Evolutionary conservation across 2,329 filamentous ascomycete genomes (phyloP).

Genomic region (Penicillium sp.): DNA sequence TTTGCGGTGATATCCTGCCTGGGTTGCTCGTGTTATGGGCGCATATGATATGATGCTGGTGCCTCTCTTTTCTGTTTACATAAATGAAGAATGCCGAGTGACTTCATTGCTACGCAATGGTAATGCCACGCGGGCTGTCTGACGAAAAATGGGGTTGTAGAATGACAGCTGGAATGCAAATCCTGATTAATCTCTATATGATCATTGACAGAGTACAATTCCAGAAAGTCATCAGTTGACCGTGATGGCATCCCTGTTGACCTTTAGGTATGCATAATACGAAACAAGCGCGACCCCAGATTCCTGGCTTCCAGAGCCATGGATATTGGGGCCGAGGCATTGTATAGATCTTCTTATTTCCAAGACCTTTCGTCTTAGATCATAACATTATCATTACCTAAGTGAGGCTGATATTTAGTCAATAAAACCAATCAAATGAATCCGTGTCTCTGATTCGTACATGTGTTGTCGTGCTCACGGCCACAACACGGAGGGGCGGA

Average conservation of each 20-base stretch:
- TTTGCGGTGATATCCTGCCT: neutral
- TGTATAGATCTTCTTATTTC: neutral
- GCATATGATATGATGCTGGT: neutral
- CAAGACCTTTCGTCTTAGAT: neutral
- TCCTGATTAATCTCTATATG: neutral
- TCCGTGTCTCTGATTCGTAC: neutral
- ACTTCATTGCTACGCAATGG: neutral
- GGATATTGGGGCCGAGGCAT: neutral
- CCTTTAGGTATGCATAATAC: neutral
- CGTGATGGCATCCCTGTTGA: neutral
- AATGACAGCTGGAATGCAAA: neutral
- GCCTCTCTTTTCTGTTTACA: neutral
- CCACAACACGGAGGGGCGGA: neutral
- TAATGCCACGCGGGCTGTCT: neutral
- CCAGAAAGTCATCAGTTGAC: neutral
- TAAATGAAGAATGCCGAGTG: neutral
- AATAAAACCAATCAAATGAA: neutral
- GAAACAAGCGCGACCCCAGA: neutral
- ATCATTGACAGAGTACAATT: neutral
- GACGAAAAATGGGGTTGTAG: neutral
- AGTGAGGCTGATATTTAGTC: neutral
- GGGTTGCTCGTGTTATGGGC: neutral
- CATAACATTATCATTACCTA: no score
- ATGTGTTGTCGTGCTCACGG: neutral
- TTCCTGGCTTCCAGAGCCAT: neutral